Evolutionary conservation across 2,329 filamentous ascomycete species (phyloP).

Genomic region (Chrysoporthe deuterocubensis): DNA sequence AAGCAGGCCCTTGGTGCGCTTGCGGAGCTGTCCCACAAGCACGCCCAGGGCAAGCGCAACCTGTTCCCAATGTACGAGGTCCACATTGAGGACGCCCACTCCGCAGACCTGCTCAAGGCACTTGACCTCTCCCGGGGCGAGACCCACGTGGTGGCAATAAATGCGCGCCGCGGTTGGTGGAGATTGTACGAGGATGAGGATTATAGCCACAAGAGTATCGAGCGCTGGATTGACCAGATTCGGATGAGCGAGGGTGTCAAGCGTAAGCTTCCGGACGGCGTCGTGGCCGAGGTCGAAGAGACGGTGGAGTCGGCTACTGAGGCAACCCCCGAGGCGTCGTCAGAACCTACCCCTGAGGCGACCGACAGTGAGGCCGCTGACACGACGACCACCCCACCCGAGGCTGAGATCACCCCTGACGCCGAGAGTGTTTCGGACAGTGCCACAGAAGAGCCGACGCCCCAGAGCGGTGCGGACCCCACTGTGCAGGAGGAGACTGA

Average conservation of each 20-base stretch:
- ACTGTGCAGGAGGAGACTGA: conserved; percentile 25
- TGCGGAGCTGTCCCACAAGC: conserved; percentile 76
- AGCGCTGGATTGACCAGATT: conserved; percentile 89
- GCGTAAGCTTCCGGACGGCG: conserved; percentile 69
- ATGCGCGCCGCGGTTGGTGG: conserved; percentile 87
- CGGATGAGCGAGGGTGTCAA: conserved; percentile 86
- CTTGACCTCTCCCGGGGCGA: conserved; percentile 62
- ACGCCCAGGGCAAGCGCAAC: conserved; percentile 66
- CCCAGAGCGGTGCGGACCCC: conserved; percentile 39
- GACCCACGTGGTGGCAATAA: conserved; percentile 79
- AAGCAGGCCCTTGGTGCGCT: conserved; percentile 65
- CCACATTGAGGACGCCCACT: conserved; percentile 63
- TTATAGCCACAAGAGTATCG: conserved; percentile 66
- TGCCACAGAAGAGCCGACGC: conserved; percentile 31
- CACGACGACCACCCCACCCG: conserved; percentile 34
- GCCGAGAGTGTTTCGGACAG: conserved; percentile 26
- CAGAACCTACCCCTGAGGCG: conserved; percentile 38
- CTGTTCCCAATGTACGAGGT: conserved; percentile 86
- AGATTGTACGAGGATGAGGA: conserved; percentile 67
- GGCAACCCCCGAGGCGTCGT: conserved; percentile 48
- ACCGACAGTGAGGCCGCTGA: conserved; percentile 29
- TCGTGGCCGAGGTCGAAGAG: conserved; percentile 49
- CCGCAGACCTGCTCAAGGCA: conserved; percentile 57
- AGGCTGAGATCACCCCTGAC: conserved; percentile 28
- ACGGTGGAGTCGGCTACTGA: conserved; percentile 41